phyloP scores from a whole-genome alignment of 164 flowering plant species.

The Houttuynia cordata region DNA sequence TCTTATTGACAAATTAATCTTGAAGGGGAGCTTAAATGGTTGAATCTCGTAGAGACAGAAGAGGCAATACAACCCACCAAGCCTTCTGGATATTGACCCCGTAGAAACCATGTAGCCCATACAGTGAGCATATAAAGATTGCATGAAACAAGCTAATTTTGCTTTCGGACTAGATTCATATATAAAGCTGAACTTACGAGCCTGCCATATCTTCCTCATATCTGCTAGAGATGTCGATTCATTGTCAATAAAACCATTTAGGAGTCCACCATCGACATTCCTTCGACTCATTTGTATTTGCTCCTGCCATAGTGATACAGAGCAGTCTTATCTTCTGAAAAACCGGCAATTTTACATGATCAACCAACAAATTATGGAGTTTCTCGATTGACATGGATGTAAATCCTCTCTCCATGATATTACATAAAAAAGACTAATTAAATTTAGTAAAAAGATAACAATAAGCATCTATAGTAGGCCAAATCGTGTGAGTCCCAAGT shows the following conservation, averaged over 20 bases:
- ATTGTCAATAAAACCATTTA: conserved; percentile 46
- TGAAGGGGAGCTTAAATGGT: conserved; percentile 74
- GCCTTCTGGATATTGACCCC: conserved; percentile 46
- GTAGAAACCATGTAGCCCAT: conserved; percentile 52
- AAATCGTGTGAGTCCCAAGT: too few relatives aligned
- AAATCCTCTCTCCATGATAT: too few relatives aligned
- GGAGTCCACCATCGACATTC: conserved; percentile 32
- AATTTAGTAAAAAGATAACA: too few relatives aligned
- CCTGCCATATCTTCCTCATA: conserved; percentile 71
- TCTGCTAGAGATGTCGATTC: conserved; percentile 45
- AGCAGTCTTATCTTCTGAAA: too few relatives aligned
- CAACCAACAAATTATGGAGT: too few relatives aligned
- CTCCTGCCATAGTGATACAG: not conserved
- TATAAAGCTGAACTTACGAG: conserved; percentile 63
- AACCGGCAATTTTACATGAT: too few relatives aligned
- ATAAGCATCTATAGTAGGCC: too few relatives aligned
- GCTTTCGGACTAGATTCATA: conserved; percentile 62
- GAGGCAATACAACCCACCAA: conserved; percentile 85
- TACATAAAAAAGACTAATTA: too few relatives aligned
- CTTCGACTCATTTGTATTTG: not conserved
- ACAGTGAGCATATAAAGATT: conserved; percentile 62
- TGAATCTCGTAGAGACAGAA: conserved; percentile 88
- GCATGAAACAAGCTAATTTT: conserved; percentile 64
- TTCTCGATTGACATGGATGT: too few relatives aligned
- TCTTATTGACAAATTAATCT: conserved; percentile 69